Base-by-base conservation (phyloP, 1,139 yeast species). In the Taphrina sp. region DNA sequence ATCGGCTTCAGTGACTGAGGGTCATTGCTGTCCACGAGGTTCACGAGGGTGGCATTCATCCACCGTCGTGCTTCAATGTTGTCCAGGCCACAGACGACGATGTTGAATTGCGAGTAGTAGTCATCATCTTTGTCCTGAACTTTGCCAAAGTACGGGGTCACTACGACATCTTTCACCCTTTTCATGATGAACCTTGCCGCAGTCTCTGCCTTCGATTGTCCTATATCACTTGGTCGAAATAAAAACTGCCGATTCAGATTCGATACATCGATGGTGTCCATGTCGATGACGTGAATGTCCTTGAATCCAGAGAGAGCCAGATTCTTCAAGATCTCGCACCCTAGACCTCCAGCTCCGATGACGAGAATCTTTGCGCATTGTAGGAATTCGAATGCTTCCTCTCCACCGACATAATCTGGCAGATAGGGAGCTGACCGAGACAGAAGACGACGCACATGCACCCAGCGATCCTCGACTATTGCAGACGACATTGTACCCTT, bases 341-440 rank as follows among this genome's bases (percentile, higher is more conserved):
- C 98, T 8, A 92, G 73, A 0, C 98, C 98, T 1, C 97, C 97
- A 0, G 97, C 96, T 0, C 98, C 97, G 37, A 90, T 61, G 76
- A 74, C 61, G 7, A 59, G 43, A 23, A 58, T 51, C 35, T 58
- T 58, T 19, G 54, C 52, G 14, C 44, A 16, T 23, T 39, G 53
- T 3, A 57, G 44, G 31, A 56, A 52, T 10, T 36, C 36, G 17
- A 49, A 49, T 5, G 46, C 38, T 5, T 39, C 46, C 1, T 23
- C 23, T 23, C 54, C 54, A 22, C 54, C 54, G 2, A 46, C 41
- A 39, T 49, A 49, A 26, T 49, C 47, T 28, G 46, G 43, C 5
- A 36, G 31, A 28, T 33, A 55, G 23, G 58, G 55, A 3, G 51
- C 44, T 10, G 37, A 41, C 3, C 51, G 56, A 19, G 46, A 29